Percentiles rank a stretch among this genome's conserved stretches.
Evolutionary conservation across 345 rosid genomes (phyloP).

Genomic region (Bruguiera sexangula): DNA sequence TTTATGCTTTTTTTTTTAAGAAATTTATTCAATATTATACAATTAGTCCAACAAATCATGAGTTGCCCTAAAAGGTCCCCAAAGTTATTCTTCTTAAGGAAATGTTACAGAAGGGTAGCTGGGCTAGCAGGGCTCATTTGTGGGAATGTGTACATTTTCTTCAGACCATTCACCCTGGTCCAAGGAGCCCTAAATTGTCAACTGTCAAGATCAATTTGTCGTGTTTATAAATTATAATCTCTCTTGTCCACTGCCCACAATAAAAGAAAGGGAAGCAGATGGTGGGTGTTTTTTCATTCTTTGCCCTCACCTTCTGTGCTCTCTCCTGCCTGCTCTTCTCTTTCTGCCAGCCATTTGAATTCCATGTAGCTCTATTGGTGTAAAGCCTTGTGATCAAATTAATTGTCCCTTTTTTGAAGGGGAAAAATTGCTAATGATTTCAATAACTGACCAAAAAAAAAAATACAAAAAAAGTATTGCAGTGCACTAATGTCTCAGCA

Average conservation of each 20-base stretch:
- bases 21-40: too few species aligned
- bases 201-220: background rate
- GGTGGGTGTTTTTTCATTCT: conserved; percentile 10
- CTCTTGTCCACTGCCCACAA: background rate
- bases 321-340: background rate
- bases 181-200: conserved; percentile 32
- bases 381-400: conserved; percentile 19
- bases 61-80: too few species aligned
- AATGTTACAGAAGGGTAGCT: conserved; percentile 36
- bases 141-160: conserved; percentile 56
- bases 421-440: too few species aligned
- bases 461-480: too few species aligned
- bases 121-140: conserved; percentile 77
- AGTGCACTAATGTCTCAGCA: too few species aligned
- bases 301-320: background rate
- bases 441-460: too few species aligned
- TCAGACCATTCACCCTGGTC: conserved; percentile 51
- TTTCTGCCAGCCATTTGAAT: background rate
- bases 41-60: too few species aligned
- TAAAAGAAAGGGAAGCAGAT: conserved; percentile 16
- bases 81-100: too few species aligned
- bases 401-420: conserved; percentile 2
- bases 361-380: background rate
- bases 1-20: too few species aligned
- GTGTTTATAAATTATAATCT: background rate